These are phyloP conservation scores for Daldinia childiae DNA, from an alignment of 495 filamentous ascomycete genomes.

Conservation along the genomic window DNA sequence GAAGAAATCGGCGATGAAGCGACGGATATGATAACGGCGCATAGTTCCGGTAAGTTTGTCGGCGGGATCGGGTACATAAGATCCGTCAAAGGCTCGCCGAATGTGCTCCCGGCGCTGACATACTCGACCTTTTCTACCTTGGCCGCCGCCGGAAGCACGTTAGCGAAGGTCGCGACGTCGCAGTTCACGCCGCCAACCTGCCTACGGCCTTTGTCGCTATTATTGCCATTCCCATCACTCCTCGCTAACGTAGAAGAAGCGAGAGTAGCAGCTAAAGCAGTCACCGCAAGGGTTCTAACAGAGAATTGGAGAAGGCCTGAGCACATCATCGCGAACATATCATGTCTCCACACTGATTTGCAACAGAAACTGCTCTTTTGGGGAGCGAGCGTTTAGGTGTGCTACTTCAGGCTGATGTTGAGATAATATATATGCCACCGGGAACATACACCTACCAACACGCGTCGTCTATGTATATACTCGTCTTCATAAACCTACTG, in stretches of 20 bases:
- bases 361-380: constrained; percentile 29
- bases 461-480: constrained; percentile 6
- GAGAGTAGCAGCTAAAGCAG: constrained; percentile 11
- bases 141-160: constrained; percentile 41
- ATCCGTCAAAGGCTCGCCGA: constrained; percentile 51
- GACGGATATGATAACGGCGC: constrained; percentile 60
- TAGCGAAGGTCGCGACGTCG: constrained; percentile 35
- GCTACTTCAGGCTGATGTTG: constrained; percentile 32
- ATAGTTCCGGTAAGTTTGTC: constrained; percentile 58
- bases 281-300: constrained; percentile 22
- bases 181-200: constrained; percentile 29
- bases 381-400: constrained; percentile 7
- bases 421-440: constrained; percentile 32
- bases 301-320: constrained; percentile 34
- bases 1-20: constrained; percentile 52
- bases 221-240: neutral
- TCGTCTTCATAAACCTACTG: neutral
- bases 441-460: constrained; percentile 8
- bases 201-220: constrained; percentile 9
- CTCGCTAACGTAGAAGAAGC: constrained; percentile 13
- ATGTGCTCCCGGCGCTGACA: constrained; percentile 47
- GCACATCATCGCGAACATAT: constrained; percentile 35
- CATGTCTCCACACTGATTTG: constrained; percentile 27
- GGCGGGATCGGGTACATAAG: constrained; percentile 56
- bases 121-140: constrained; percentile 46